phyloP scores from a whole-genome alignment of 2,329 filamentous ascomycete species.

The Thelonectria discophora region DNA sequence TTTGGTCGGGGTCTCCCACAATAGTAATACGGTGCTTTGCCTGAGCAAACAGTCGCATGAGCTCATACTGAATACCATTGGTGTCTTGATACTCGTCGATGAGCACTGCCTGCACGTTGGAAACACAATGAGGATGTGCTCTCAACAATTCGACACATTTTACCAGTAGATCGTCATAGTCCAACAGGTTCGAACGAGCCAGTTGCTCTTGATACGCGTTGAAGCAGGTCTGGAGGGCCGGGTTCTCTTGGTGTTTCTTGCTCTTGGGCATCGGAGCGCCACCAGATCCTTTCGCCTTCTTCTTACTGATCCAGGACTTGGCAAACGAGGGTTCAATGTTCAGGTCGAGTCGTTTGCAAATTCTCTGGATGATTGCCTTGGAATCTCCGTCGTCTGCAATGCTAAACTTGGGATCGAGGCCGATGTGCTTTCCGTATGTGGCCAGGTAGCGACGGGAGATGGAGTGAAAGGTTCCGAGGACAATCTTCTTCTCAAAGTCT shows the following conservation, averaged over 20 bases:
- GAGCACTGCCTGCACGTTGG: conserved; percentile 88
- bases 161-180: conserved; percentile 93
- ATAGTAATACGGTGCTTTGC: conserved; percentile 82
- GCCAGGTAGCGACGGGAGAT: conserved; percentile 86
- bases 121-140: conserved; percentile 79
- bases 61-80: conserved; percentile 91
- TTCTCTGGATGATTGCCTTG: conserved; percentile 79
- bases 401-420: conserved; percentile 82
- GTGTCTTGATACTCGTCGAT: conserved; percentile 99
- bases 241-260: conserved; percentile 49
- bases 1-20: conserved; percentile 96
- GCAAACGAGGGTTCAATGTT: conserved; percentile 74
- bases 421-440: conserved; percentile 85
- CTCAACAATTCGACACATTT: conserved; percentile 82
- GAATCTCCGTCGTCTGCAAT: conserved; percentile 90
- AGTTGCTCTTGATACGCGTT: conserved; percentile 81
- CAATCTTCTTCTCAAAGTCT: conserved; percentile 76
- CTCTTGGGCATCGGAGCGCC: conserved; percentile 52
- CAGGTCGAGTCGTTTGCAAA: conserved; percentile 78
- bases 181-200: conserved; percentile 79
- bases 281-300: conserved; percentile 65
- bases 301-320: conserved; percentile 79
- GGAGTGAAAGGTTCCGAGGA: conserved; percentile 95
- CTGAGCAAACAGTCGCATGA: conserved; percentile 89
- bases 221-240: conserved; percentile 74